These are phyloP conservation scores for Telopea speciosissima DNA, from an alignment of 177 flowering plant species.

Conservation along the genomic window DNA sequence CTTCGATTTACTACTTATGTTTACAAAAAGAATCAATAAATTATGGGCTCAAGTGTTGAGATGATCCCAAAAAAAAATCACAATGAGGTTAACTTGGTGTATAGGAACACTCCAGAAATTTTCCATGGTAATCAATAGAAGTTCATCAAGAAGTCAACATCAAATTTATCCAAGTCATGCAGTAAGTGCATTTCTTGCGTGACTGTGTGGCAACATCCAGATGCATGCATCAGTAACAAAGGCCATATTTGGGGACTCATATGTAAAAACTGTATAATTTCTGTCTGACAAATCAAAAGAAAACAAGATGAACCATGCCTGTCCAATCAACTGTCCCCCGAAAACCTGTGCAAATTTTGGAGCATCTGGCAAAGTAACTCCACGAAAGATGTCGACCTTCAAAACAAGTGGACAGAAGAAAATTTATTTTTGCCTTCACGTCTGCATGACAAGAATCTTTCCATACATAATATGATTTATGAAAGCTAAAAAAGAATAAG, in stretches of 20 bases:
- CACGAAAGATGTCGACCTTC: constrained; percentile 78
- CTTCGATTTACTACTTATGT: neutral
- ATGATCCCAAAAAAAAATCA: neutral
- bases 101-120: too few species aligned
- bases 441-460: neutral
- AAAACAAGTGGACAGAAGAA: constrained; percentile 13
- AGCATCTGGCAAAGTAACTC: constrained; percentile 83
- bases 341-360: constrained; percentile 76
- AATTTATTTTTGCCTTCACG: neutral
- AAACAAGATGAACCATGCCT: constrained; percentile 40
- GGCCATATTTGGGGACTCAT: neutral
- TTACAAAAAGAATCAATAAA: neutral
- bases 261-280: neutral
- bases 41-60: neutral
- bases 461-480: neutral
- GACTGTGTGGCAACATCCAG: neutral
- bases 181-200: neutral
- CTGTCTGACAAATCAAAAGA: neutral
- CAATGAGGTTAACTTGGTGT: too few species aligned
- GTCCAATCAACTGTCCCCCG: constrained; percentile 94
- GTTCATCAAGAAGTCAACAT: neutral
- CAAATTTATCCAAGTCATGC: neutral
- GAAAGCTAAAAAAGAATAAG: neutral
- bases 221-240: neutral
- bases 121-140: too few species aligned